Evolutionary conservation across 2,329 filamentous ascomycete genomes (phyloP).

Genomic region (Dendrostoma leiphaemia): DNA sequence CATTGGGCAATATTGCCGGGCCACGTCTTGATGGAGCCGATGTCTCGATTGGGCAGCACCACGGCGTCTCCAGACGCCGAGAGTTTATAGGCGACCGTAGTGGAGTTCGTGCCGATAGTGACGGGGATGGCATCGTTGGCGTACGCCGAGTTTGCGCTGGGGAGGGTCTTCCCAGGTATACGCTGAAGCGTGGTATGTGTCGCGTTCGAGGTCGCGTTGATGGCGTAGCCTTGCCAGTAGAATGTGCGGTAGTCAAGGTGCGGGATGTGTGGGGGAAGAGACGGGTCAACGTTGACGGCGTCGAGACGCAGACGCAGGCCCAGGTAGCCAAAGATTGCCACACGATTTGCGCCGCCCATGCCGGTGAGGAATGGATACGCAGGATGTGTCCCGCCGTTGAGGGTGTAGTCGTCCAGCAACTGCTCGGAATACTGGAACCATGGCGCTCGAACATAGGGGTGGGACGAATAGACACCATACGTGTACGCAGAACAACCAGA

Average conservation of each 20-base stretch:
- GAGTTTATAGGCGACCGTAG: conserved; percentile 40
- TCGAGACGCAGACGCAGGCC: conserved; percentile 14
- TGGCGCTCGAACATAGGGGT: conserved; percentile 12
- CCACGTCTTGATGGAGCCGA: conserved; percentile 51
- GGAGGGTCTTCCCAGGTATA: conserved; percentile 29
- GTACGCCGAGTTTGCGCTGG: conserved; percentile 54
- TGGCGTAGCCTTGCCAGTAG: conserved; percentile 17
- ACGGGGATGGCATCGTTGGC: conserved; percentile 55
- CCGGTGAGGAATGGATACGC: conserved; percentile 16
- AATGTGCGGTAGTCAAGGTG: conserved; percentile 14
- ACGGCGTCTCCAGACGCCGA: conserved; percentile 45
- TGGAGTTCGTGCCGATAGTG: conserved; percentile 46
- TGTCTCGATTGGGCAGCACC: conserved; percentile 56
- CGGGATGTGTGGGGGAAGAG: conserved; percentile 13
- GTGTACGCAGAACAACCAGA: conserved; percentile 15
- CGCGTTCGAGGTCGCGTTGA: conserved; percentile 21
- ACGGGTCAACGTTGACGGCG: conserved; percentile 12
- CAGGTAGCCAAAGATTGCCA: conserved; percentile 15
- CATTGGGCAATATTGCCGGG: conserved; percentile 65
- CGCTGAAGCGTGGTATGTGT: conserved; percentile 29
- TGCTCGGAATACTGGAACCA: conserved; percentile 20
- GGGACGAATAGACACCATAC: conserved; percentile 11
- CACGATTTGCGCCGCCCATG: conserved; percentile 15
- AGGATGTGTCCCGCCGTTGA: conserved; percentile 14
- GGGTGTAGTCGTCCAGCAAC: conserved; percentile 15